Percentiles rank a stretch among this genome's conserved stretches.
These are phyloP conservation scores for Gracilaria vermiculophylla DNA, from an alignment of 23 red algal species.

Conservation along the genomic window DNA sequence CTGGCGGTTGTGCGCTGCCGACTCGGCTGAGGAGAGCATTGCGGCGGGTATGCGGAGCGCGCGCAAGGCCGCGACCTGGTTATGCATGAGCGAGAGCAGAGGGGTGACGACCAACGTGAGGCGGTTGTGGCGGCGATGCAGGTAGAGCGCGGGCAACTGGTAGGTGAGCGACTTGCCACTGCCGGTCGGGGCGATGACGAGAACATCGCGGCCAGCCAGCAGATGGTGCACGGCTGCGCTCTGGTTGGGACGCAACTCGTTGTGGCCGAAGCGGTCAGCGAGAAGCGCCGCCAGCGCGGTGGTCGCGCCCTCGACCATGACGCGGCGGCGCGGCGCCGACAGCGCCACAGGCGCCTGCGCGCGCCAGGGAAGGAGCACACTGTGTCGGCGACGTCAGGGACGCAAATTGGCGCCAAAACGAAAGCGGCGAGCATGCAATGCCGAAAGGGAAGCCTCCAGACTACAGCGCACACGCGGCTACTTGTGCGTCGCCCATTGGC, in stretches of 20 bases:
- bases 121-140: slow-evolving; percentile 10
- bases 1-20: not conserved
- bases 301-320: not conserved
- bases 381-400: not conserved
- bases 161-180: slow-evolving; percentile 76
- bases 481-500: not conserved
- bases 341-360: not conserved
- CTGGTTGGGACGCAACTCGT: slow-evolving; percentile 43
- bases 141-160: slow-evolving; percentile 62
- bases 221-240: not conserved
- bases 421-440: not conserved
- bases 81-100: slow-evolving; percentile 83
- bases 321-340: not conserved
- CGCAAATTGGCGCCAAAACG: slow-evolving; percentile 7
- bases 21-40: slow-evolving; percentile 62
- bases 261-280: slow-evolving; percentile 38
- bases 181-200: slow-evolving; percentile 63
- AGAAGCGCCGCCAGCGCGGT: not conserved
- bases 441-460: not conserved
- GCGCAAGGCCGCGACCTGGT: slow-evolving; percentile 76
- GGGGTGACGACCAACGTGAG: slow-evolving; percentile 82
- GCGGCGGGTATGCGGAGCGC: slow-evolving; percentile 41
- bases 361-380: not conserved
- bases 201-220: slow-evolving; percentile 38
- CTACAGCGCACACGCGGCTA: not conserved